Evolutionary conservation across 164 flowering plant genomes (phyloP).

Genomic region (Malania oleifera): DNA sequence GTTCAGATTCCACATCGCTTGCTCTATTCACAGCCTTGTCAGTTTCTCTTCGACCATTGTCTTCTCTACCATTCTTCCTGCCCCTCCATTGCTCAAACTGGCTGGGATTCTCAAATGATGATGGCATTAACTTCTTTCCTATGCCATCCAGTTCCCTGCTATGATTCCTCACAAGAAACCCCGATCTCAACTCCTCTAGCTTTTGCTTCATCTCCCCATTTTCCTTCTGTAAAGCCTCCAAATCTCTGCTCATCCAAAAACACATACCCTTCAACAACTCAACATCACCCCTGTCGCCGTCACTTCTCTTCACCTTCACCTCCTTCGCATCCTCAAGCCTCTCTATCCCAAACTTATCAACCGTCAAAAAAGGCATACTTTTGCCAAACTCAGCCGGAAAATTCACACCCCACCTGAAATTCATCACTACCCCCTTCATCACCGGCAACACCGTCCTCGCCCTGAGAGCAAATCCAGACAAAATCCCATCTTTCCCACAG

Average conservation of each 20-base stretch:
- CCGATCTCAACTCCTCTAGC: conserved; percentile 40
- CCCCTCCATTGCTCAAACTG: conserved; percentile 48
- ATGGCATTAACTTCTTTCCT: conserved; percentile 16
- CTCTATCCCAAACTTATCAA: conserved; percentile 72
- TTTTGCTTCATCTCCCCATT: conserved; percentile 49
- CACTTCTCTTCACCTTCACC: conserved; percentile 15
- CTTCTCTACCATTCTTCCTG: conserved; percentile 39
- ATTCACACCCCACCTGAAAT: conserved; percentile 63
- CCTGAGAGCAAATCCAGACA: conserved; percentile 42
- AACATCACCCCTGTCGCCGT: conserved; percentile 22
- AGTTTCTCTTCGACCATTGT: conserved; percentile 25
- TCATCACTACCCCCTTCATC: conserved; percentile 34
- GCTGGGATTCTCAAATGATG: conserved; percentile 15
- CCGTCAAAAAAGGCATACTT: conserved; percentile 53
- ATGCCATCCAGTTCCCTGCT: conserved; percentile 14
- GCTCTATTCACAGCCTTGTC: conserved; percentile 24
- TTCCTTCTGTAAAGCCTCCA: conserved; percentile 56
- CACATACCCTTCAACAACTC: conserved; percentile 59
- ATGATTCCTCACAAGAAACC: conserved; percentile 7
- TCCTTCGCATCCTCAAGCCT: conserved; percentile 42
- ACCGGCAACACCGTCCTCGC: conserved; percentile 59
- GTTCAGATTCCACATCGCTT: conserved; percentile 54
- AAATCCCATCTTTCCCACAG: conserved; percentile 27
- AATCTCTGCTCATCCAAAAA: conserved; percentile 67
- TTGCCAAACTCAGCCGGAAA: conserved; percentile 31